Conservation (phyloP, 2,329 filamentous ascomycete genomes). For the Fusarium longipes region DNA sequence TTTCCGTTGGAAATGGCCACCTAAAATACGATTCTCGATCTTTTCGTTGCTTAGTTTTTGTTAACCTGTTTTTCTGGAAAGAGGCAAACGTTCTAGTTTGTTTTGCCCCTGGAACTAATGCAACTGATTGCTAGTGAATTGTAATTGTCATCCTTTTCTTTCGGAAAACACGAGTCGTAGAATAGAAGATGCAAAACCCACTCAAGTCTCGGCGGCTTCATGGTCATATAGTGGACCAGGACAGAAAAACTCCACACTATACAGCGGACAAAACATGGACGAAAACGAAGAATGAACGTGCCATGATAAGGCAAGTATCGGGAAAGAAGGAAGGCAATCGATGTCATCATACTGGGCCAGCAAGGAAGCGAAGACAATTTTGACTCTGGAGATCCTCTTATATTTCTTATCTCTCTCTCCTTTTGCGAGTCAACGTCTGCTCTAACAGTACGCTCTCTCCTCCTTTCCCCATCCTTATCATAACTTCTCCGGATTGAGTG, state of each 20-base stretch:
- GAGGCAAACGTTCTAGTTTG: constrained; percentile 8
- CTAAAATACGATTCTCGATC: neutral
- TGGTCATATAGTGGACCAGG: constrained; percentile 41
- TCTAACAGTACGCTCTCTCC: constrained; percentile 4
- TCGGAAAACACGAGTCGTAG: constrained; percentile 3
- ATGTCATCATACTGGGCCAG: constrained; percentile 34
- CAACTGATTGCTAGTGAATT: neutral
- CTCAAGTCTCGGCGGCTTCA: constrained; percentile 37
- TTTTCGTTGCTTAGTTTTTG: neutral
- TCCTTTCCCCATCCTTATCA: constrained; percentile 2
- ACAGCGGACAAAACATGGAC: constrained; percentile 14
- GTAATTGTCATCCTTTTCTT: neutral
- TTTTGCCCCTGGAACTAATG: neutral
- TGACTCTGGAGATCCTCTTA: constrained; percentile 5
- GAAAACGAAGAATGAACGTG: constrained; percentile 18
- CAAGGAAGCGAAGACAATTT: neutral
- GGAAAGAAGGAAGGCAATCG: constrained; percentile 1
- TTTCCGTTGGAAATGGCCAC: constrained; percentile 2
- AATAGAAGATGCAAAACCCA: constrained; percentile 5
- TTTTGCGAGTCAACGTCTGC: constrained; percentile 2
- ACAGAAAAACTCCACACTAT: constrained; percentile 32
- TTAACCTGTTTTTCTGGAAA: neutral
- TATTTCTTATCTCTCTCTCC: constrained; percentile 20
- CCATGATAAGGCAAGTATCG: constrained; percentile 22
- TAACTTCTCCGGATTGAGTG: neutral